These are phyloP conservation scores for Pleurozium schreberi DNA, from an alignment of 225 moss, liverwort and hornwort species.

Conservation along the genomic window DNA sequence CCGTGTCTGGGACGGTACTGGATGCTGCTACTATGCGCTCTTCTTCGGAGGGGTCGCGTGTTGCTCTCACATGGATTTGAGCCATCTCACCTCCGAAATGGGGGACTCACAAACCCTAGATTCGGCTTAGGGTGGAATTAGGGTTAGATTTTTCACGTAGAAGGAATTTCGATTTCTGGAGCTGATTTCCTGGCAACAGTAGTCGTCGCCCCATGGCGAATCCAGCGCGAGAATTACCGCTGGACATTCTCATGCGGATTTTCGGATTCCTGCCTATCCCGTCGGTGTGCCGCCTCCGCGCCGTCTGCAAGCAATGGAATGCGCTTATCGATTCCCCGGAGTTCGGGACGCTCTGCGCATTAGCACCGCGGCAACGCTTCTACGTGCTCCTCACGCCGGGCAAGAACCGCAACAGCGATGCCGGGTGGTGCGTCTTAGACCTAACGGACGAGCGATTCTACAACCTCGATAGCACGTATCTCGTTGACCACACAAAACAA, in stretches of 20 bases:
- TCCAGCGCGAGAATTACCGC: not conserved
- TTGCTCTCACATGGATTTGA: not conserved
- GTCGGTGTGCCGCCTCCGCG: slow-evolving; percentile 9
- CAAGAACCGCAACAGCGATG: not conserved
- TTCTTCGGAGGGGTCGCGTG: not conserved
- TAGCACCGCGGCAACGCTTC: slow-evolving; percentile 2
- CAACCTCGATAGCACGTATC: slow-evolving; percentile 3
- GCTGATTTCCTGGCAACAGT: not conserved
- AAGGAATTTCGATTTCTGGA: not conserved
- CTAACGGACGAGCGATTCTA: slow-evolving; percentile 2
- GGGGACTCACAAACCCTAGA: not conserved
- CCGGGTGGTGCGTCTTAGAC: slow-evolving; percentile 9
- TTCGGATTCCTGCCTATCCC: slow-evolving; percentile 1
- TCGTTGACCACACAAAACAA: not conserved
- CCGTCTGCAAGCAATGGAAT: slow-evolving; percentile 15
- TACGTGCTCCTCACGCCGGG: slow-evolving; percentile 2
- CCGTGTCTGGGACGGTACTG: not conserved
- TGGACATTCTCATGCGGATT: slow-evolving; percentile 8
- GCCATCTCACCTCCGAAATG: not conserved
- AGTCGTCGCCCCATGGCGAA: not conserved
- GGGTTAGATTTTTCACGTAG: not conserved
- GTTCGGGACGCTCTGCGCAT: slow-evolving; percentile 3
- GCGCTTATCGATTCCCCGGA: not conserved
- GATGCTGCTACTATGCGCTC: not conserved
- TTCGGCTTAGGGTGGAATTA: not conserved